Percentiles rank a stretch among this genome's conserved stretches.
Conservation (phyloP, 148 eudicot genomes). For the Hydrangea macrophylla region DNA sequence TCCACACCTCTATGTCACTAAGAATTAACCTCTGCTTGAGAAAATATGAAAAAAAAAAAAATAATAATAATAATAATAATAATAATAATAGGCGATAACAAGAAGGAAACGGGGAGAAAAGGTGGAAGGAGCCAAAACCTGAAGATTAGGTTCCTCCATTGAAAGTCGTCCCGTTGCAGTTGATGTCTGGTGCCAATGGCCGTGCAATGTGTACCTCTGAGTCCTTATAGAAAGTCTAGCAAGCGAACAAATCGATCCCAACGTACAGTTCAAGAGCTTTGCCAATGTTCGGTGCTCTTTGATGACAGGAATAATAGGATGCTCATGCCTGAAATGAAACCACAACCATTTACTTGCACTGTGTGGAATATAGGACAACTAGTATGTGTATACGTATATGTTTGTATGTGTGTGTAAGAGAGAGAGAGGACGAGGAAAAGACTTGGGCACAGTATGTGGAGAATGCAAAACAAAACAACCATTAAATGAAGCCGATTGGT, state of each 20-base stretch:
- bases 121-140: conserved; percentile 41
- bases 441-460: background rate
- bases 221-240: conserved; percentile 74
- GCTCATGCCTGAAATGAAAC: conserved; percentile 68
- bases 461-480: background rate
- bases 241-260: conserved; percentile 90
- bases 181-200: conserved; percentile 99
- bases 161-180: conserved; percentile 97
- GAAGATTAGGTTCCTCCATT: conserved; percentile 98
- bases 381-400: background rate
- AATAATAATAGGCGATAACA: background rate
- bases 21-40: background rate
- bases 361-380: conserved; percentile 7
- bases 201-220: conserved; percentile 81
- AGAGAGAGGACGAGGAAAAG: background rate
- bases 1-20: background rate
- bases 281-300: conserved; percentile 96
- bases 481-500: background rate
- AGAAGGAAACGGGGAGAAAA: background rate
- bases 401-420: background rate
- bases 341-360: background rate
- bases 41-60: background rate
- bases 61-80: background rate
- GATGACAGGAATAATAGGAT: conserved; percentile 88
- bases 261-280: conserved; percentile 77